Evolutionary conservation across 2,329 filamentous ascomycete genomes (phyloP), one percentile per base, ranked within the genome.

Genomic region (Dothistroma septosporum): DNA sequence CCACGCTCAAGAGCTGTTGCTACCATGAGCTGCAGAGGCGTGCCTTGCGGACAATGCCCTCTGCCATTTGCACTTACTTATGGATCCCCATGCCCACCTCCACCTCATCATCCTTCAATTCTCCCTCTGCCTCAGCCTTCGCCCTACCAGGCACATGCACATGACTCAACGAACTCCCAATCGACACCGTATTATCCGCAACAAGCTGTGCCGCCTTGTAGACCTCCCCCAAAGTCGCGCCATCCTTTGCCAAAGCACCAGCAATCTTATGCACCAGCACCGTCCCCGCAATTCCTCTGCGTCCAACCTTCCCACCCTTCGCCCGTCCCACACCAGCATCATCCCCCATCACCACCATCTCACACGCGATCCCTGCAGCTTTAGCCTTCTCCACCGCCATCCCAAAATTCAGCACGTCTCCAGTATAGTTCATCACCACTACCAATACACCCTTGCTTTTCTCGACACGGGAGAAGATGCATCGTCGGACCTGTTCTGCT

Each of bases 341-440:
- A 71, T 97, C 93, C 6, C 87, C 91, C 8, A 97, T 91, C 9
- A 96, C 89, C 10, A 96, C 86, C 88, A 97, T 96, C 73, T 96
- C 90, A 0, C 90, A 89, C 19, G 86, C 78, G 24, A 91, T 76
- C 0, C 91, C 92, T 0, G 86, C 85, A 1, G 91, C 91, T 61
- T 89, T 87, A 16, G 92, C 92, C 79, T 96, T 96, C 76, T 97
- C 93, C 9, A 94, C 90, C 0, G 88, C 92, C 83, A 97, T 88
- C 58, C 92, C 92, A 73, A 97, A 97, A 77, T 96, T 95, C 67
- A 97, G 82, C 57, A 96, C 85, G 63, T 81, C 79, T 1, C 79
- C 79, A 0, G 74, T 76, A 46, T 76, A 76, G 75, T 97, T 97
- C 90, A 96, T 96, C 32, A 96, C 90, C 6, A 92, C 87, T n/a